Evolutionary conservation across 2,329 filamentous ascomycete species (phyloP), one percentile per base, ranked within the genome.

Genomic region (Xylaria sp.): DNA sequence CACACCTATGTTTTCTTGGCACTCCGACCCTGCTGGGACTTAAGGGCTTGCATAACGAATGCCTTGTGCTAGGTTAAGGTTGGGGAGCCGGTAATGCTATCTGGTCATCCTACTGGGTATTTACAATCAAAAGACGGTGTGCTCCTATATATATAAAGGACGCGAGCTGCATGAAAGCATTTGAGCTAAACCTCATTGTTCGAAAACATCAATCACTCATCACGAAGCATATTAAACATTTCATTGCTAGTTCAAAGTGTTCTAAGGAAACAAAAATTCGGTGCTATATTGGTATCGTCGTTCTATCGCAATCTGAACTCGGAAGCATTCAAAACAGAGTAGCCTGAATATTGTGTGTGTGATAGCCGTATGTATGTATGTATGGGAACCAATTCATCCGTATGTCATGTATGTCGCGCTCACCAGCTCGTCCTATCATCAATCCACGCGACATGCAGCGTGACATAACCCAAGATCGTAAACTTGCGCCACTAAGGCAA

Each of bases 251-350:
- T 19, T 9, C 11, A 11, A 34, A 17, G 4, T 50, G 24, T 17
- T n/a, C 21, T 4, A 59, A 12, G 27, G 24, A 58, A 36, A 39
- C 30, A n/a, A 57, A 27, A 39, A 39, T 50, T 30, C 14, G 21
- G 61, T 69, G 64, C 72, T 72, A 69, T 67, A 71, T 72, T 76
- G 73, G 73, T 75, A 76, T 76, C 72, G 72, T 74, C 66, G 71
- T 71, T 74, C 72, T 76, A 75, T 72, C 64, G 65, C 72, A 73
- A 71, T 74, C 66, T 72, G 67, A 48, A 71, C 66, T 59, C 47
- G 56, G 39, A 54, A 53, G 36, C 42, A 67, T 53, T 48, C 47
- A 34, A 53, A 54, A 54, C 48, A 53, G n/a, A 11, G 34, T 48
- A 34, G 36, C 14, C 51, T 48, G 45, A 53, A 61, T 64, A 56